Conservation (phyloP, 2,329 filamentous ascomycete genomes). For the Phaeosphaeriaceae sp. region DNA sequence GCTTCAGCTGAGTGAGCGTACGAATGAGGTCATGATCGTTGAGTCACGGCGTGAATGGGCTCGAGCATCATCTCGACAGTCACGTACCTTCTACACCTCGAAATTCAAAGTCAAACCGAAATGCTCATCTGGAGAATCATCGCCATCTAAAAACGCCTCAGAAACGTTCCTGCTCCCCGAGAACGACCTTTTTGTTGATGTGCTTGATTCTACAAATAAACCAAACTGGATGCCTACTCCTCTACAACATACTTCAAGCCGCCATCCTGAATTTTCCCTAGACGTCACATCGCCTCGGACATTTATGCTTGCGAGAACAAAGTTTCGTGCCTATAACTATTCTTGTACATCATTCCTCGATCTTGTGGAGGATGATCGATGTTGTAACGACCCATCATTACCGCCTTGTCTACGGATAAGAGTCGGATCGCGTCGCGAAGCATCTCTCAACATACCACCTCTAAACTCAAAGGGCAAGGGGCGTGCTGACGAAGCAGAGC, state of each 20-base stretch:
- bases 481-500: constrained; percentile 3
- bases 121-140: constrained; percentile 8
- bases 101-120: constrained; percentile 54
- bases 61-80: constrained; percentile 60
- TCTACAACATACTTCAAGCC: constrained; percentile 50
- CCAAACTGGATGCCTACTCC: constrained; percentile 48
- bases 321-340: constrained; percentile 62
- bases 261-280: constrained; percentile 58
- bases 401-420: constrained; percentile 56
- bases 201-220: constrained; percentile 42
- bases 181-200: constrained; percentile 33
- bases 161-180: constrained; percentile 26
- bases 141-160: constrained; percentile 6
- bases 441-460: constrained; percentile 26
- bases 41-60: constrained; percentile 75
- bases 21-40: constrained; percentile 65
- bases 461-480: constrained; percentile 9
- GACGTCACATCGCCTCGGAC: constrained; percentile 50
- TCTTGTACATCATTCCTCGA: constrained; percentile 64
- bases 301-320: constrained; percentile 62
- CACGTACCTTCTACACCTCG: constrained; percentile 70
- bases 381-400: constrained; percentile 38
- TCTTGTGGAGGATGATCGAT: constrained; percentile 60
- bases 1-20: constrained; percentile 65
- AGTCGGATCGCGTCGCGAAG: constrained; percentile 54